These are phyloP conservation scores for Stenogyne calaminthoides DNA, from an alignment of 305 asterid species.

Conservation along the genomic window DNA sequence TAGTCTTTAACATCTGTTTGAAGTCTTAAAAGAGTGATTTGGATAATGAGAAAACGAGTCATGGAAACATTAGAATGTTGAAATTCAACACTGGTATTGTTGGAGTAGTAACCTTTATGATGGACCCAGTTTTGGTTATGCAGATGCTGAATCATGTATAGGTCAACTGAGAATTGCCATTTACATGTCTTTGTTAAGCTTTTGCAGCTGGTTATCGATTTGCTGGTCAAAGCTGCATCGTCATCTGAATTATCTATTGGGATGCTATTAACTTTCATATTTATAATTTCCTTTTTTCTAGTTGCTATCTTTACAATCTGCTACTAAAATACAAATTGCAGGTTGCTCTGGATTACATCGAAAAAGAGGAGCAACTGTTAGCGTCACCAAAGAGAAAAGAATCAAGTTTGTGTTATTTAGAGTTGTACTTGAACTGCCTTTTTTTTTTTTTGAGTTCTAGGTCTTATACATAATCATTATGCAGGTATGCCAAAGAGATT, in stretches of 20 bases:
- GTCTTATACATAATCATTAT: slow-evolving; percentile 25
- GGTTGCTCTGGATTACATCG: slow-evolving; percentile 99
- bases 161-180: background rate
- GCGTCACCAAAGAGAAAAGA: slow-evolving; percentile 95
- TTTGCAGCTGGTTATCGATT: slow-evolving; percentile 10
- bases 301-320: background rate
- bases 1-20: background rate
- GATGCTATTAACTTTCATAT: background rate
- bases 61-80: background rate
- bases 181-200: background rate
- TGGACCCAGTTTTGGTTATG: background rate
- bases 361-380: slow-evolving; percentile 96
- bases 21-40: background rate
- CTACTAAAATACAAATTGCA: slow-evolving; percentile 33
- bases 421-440: slow-evolving; percentile 9
- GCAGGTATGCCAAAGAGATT: slow-evolving; percentile 93
- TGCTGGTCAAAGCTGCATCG: background rate
- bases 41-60: background rate
- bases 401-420: slow-evolving; percentile 63
- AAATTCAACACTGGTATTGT: background rate
- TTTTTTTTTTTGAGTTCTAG: slow-evolving; percentile 10
- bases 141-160: background rate
- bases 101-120: background rate
- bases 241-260: background rate
- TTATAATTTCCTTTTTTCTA: background rate